Evolutionary conservation across 768 basidiomycete species (phyloP), one percentile per base, ranked within the genome.

Genomic region (Lyophyllum atratum): DNA sequence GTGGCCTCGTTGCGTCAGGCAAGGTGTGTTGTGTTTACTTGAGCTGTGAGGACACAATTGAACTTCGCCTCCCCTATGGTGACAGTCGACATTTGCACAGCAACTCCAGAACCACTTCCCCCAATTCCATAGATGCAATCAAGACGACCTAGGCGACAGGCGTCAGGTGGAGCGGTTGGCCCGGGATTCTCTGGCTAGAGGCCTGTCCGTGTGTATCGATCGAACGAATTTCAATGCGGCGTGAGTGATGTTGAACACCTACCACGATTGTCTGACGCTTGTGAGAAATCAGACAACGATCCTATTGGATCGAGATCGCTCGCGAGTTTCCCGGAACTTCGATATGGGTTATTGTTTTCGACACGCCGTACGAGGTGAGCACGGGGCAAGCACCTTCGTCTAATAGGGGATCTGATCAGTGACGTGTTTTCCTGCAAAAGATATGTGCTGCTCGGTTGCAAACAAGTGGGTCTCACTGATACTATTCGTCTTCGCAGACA

Each of bases 151-250:
- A 42, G 92, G 90, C 17, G 76, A 78, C 63, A 79, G 91, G 62
- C 78, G 78, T 12, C 70, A 63, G n/a, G 91, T 92, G 0, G 91
- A 92, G 67, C 67, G 72, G 9, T 70, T 85, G 34, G 86, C 84
- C 5, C 72, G 84, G 56, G 61, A 72, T 22, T 76, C 78, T 7
- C 77, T 92, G 50, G 60, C 64, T 45, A 69, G 78, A 59, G 88
- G 89, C n/a, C 68, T 75, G 47, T 92, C 88, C n/a, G 86, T 87
- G 15, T 90, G 87, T 68, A 81, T 92, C 43, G 92, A 92, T 66
- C 81, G 91, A 58, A 89, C 89, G 24, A 92, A 93, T 72, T 80
- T 92, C 61, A 82, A 92, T 67, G 76, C 77, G 53, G 66, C 67
- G 89, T 91, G 72, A 70, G 84, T 77, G 39, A 45, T 50, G 3